Percentiles rank a stretch among this genome's conserved stretches.
Evolutionary conservation across 306 rosid genomes (phyloP).

Genomic region (Vigna nakashimae): DNA sequence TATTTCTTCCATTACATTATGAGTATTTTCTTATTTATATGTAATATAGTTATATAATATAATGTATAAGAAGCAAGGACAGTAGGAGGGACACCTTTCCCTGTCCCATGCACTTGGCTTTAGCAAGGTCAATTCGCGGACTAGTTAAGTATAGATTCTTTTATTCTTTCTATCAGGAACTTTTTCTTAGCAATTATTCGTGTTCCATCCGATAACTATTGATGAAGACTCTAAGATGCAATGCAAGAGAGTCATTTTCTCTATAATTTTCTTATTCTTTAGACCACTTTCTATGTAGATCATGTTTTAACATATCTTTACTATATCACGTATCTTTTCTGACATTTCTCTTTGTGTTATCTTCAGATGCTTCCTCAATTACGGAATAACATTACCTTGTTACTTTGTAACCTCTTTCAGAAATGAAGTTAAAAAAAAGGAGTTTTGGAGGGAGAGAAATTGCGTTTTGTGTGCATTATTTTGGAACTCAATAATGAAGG

Average conservation of each 20-base stretch:
- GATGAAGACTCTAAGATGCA: slow-evolving; percentile 36
- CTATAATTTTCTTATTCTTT: neutral
- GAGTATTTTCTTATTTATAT: too few relatives aligned
- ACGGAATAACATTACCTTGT: neutral
- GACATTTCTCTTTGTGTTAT: neutral
- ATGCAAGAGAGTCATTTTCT: slow-evolving; percentile 15
- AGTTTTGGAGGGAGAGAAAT: neutral
- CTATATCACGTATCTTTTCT: neutral
- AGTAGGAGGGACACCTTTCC: slow-evolving; percentile 28
- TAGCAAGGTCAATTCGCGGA: slow-evolving; percentile 41
- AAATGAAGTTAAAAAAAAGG: neutral
- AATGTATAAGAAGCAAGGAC: neutral
- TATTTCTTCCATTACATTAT: too few relatives aligned
- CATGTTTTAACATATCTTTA: neutral
- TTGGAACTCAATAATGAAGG: slow-evolving; percentile 38
- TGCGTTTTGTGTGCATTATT: slow-evolving; percentile 36
- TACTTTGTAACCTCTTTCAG: neutral
- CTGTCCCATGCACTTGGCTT: slow-evolving; percentile 24
- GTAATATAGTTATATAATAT: too few relatives aligned
- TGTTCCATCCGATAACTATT: slow-evolving; percentile 32
- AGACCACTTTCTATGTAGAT: neutral
- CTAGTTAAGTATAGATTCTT: slow-evolving; percentile 4
- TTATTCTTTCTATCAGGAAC: slow-evolving; percentile 23
- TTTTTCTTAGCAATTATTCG: slow-evolving; percentile 29
- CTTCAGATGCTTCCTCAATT: neutral